Base-by-base conservation (phyloP, 768 basidiomycete species). In the Candolleomyces aberdarensis region DNA sequence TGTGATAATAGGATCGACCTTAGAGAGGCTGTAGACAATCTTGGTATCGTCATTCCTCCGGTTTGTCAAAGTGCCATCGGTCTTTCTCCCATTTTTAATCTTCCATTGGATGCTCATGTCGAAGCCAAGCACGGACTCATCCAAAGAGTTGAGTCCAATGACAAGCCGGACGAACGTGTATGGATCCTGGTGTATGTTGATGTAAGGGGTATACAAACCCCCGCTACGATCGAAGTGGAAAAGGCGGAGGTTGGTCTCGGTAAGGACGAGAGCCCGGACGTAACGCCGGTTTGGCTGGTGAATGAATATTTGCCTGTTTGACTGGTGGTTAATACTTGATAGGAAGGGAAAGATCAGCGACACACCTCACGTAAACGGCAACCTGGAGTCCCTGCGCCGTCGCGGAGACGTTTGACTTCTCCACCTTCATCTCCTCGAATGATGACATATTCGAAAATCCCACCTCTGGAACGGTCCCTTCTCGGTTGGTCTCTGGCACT, bases 151-250 rank as follows among this genome's bases (percentile, higher is more conserved):
- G 20, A 60, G 59, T 5, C 59, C 50, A n/a, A 54, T 3, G 11
- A 60, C 29, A 15, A 54, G 39, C 9, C 59, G 50, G 17, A 60
- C 20, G 32, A 60, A 52, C 13, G 36, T 36, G n/a, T 20, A 10
- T 6, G 59, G 26, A 13, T 60, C 36, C 20, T 54, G 5, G 43
- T 60, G 59, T 11, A 60, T 40, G 52, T 60, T n/a, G 52, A 54
- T 14, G 51, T 9, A 26, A 6, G 13, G 19, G 8, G 59, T 40
- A 22, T 53, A 22, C 17, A 53, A 11, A 10, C 14, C 22, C 1
- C 59, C 59, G 32, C 36, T 26, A 6, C 59, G 36, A 29, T 60
- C 59, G 19, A 29, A 54, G 11, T 60, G 59, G 22, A 60, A 17
- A 9, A 60, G 44, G 3, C 59, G 59, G 14, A 52, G 17, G 20